Evolutionary conservation across 208 protist species (phyloP), one percentile per base, ranked within the genome.

Genomic region (Trypanosomatidae sp.): DNA sequence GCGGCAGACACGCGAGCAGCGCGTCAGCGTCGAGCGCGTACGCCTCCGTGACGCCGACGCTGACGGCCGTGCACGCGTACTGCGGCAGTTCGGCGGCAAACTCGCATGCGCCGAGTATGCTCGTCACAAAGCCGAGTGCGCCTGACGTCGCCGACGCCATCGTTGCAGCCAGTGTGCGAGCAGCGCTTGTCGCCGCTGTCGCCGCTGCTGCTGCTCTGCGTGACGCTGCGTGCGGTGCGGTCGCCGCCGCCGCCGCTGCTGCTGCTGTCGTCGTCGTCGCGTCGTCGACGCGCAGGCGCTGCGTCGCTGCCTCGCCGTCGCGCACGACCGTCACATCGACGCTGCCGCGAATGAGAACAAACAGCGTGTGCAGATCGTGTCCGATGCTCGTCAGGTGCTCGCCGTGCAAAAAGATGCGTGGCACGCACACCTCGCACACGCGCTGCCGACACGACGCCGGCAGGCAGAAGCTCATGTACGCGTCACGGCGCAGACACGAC

Each of bases 71-170:
- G 38, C 62, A 83, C 1, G 50, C 63, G 50, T 85, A 87, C 47
- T 88, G 74, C 2, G 71, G 51, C 6, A 76, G 56, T 11, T 45
- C 61, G 13, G 63, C 59, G 16, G 70, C 69, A 25, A 76, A 82
- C 40, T 92, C 83, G 43, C 88, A 92, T 1, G 73, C 78, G 0
- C 83, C 83, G 38, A 92, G 56, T 16, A 85, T 65, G 13, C 55
- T 60, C 27, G 59, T 78, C 30, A 71, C 42, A 26, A 39, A 52
- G 20, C 43, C 33, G 19, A 58, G 44, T 0, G 49, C 33, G 6
- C 23, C 28, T 4, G 22, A 4, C 21, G 26, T 27, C 41, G 26
- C 41, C 11, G 11, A n/a, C 11, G 6, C 11, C 38, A 43, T 20
- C 38, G 21, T 11, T 24, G 21, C 6, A 6, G 7, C 16, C 8